These are phyloP conservation scores for Salix purpurea DNA, from an alignment of 345 rosid species.

Conservation along the genomic window DNA sequence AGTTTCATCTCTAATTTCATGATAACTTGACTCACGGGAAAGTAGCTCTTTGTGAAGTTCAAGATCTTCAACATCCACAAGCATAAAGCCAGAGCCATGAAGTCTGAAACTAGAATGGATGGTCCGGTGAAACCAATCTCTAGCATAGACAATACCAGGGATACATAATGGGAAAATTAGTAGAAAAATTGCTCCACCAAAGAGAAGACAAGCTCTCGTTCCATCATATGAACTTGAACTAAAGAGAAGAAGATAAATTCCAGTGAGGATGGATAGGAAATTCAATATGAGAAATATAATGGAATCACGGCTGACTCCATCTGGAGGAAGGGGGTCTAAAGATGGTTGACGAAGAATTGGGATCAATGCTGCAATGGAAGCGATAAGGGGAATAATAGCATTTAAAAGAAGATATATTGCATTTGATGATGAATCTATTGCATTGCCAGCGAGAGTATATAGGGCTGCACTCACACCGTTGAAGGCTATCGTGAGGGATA, in stretches of 20 bases:
- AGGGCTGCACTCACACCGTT: conserved; percentile 92
- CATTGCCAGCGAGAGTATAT: conserved; percentile 69
- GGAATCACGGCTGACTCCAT: conserved; percentile 66
- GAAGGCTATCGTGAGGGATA: conserved; percentile 87
- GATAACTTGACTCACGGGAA: conserved; percentile 36
- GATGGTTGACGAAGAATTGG: conserved; percentile 88
- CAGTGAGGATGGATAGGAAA: conserved; percentile 62
- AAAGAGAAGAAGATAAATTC: conserved; percentile 72
- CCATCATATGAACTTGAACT: conserved; percentile 36
- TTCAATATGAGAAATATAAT: conserved; percentile 67
- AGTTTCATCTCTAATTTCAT: conserved; percentile 31
- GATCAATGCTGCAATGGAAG: conserved; percentile 51
- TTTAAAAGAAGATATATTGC: conserved; percentile 71
- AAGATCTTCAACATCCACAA: conserved; percentile 79
- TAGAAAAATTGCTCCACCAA: conserved; percentile 68
- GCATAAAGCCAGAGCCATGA: conserved; percentile 59
- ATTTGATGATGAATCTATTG: conserved; percentile 51
- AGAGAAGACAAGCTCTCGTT: conserved; percentile 44
- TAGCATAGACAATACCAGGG: conserved; percentile 74
- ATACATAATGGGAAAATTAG: conserved; percentile 68
- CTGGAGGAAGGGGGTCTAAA: conserved; percentile 65
- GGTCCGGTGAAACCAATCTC: conserved; percentile 60
- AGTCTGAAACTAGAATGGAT: conserved; percentile 61
- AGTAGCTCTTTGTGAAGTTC: conserved; percentile 75
- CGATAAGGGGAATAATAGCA: conserved; percentile 62